phyloP scores from a whole-genome alignment of 108 stramenopile species.

The Pseudonitzschia delicatissima region DNA sequence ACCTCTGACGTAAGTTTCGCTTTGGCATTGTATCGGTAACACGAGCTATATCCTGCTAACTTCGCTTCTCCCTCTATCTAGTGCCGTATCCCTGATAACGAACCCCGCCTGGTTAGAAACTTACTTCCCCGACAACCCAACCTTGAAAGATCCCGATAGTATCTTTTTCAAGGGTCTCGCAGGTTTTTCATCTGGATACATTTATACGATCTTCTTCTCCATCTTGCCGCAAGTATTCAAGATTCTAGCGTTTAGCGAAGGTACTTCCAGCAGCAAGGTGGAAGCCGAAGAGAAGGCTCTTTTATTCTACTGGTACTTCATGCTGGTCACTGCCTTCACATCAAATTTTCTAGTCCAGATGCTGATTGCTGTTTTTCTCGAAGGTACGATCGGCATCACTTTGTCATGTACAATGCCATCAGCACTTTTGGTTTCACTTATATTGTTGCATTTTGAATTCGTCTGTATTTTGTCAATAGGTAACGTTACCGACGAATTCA shows the following conservation, averaged over 20 bases:
- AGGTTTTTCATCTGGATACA: conserved; percentile 18
- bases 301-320: conserved; percentile 87
- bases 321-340: conserved; percentile 76
- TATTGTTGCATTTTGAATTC: background rate
- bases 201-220: conserved; percentile 35
- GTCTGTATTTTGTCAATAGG: background rate
- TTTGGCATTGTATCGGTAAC: background rate
- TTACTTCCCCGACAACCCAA: conserved; percentile 11
- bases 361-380: conserved; percentile 46
- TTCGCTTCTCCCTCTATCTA: background rate
- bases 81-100: conserved; percentile 14
- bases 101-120: conserved; percentile 11
- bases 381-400: conserved; percentile 11
- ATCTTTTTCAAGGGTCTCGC: conserved; percentile 29
- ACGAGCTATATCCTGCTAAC: background rate
- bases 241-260: conserved; percentile 75
- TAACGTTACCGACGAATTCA: conserved; percentile 13
- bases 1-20: conserved; percentile 43
- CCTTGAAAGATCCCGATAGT: conserved; percentile 13
- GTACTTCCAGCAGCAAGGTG: conserved; percentile 58
- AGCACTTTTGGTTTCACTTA: background rate
- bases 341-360: conserved; percentile 64
- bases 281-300: conserved; percentile 64
- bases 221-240: conserved; percentile 85
- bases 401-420: background rate